These are phyloP conservation scores for Lepidium didymum DNA, from an alignment of 345 rosid genomes.

Conservation along the genomic window DNA sequence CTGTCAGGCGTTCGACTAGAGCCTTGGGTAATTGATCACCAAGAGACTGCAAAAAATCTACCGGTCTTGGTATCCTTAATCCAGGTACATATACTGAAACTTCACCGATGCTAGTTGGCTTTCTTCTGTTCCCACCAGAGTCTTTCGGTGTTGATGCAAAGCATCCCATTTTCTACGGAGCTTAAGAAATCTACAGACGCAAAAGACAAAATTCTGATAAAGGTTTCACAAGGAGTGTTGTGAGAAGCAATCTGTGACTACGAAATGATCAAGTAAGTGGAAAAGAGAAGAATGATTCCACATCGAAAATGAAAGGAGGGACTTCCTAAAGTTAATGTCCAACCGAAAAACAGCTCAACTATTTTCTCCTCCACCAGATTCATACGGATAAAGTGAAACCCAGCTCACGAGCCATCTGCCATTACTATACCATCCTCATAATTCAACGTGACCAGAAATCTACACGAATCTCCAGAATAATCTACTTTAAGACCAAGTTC, in stretches of 20 bases:
- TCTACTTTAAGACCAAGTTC: slow-evolving; percentile 16
- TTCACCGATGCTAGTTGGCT: slow-evolving; percentile 86
- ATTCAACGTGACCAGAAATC: slow-evolving; percentile 32
- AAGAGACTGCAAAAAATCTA: slow-evolving; percentile 67
- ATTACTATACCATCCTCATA: slow-evolving; percentile 22
- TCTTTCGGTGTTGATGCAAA: slow-evolving; percentile 79
- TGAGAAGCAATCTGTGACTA: slow-evolving; percentile 12
- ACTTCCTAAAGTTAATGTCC: slow-evolving; percentile 38
- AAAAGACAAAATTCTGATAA: slow-evolving; percentile 12
- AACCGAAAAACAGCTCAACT: slow-evolving; percentile 45
- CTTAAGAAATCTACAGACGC: slow-evolving; percentile 31
- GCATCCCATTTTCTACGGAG: slow-evolving; percentile 72
- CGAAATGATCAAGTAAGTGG: slow-evolving; percentile 25
- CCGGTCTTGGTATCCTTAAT: slow-evolving; percentile 85
- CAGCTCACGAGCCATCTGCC: slow-evolving; percentile 63
- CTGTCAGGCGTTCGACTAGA: slow-evolving; percentile 73
- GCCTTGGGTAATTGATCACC: slow-evolving; percentile 64
- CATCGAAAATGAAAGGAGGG: slow-evolving; percentile 21
- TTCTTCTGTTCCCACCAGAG: slow-evolving; percentile 67
- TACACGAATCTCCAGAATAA: slow-evolving; percentile 31
- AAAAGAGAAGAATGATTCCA: slow-evolving; percentile 24
- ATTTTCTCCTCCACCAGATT: slow-evolving; percentile 36
- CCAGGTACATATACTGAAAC: slow-evolving; percentile 89
- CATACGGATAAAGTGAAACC: slow-evolving; percentile 33
- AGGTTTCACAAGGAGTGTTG: slow-evolving; percentile 10